These are phyloP conservation scores for Fusarium phyllophilum DNA, from an alignment of 2,329 filamentous ascomycete species.

Conservation along the genomic window DNA sequence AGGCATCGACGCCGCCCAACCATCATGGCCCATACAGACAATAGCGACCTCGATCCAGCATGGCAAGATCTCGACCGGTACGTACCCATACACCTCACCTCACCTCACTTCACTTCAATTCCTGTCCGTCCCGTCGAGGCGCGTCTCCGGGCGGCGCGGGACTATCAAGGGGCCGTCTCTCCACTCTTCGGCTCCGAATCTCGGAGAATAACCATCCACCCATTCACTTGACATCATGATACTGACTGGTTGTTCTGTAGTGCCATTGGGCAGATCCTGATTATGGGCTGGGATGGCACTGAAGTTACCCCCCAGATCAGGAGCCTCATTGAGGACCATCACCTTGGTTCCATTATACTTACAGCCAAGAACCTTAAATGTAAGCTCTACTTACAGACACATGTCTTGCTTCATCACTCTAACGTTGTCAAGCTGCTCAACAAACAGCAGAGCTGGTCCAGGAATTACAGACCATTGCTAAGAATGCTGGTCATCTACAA, in stretches of 20 bases:
- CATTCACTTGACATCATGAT: neutral
- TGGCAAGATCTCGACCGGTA: conserved; percentile 84
- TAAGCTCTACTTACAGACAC: conserved; percentile 52
- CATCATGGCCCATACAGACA: conserved; percentile 51
- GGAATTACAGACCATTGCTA: conserved; percentile 91
- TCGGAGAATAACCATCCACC: conserved; percentile 12
- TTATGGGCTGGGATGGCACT: conserved; percentile 88
- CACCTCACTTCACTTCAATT: neutral
- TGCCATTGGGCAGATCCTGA: conserved; percentile 80
- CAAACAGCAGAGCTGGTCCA: conserved; percentile 89
- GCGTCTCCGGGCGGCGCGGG: conserved; percentile 7
- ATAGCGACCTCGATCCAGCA: conserved; percentile 63
- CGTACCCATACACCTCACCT: conserved; percentile 47
- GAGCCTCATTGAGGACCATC: conserved; percentile 81
- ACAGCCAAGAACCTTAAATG: conserved; percentile 89
- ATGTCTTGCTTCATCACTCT: conserved; percentile 42
- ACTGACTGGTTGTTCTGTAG: conserved; percentile 53
- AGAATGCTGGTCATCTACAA: conserved; percentile 87
- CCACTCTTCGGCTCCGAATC: conserved; percentile 36
- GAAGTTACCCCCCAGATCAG: conserved; percentile 85
- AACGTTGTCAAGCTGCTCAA: conserved; percentile 75
- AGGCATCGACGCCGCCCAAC: conserved; percentile 40
- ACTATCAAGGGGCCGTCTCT: conserved; percentile 16
- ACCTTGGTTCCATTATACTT: conserved; percentile 87
- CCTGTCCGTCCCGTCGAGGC: neutral